phyloP scores from a whole-genome alignment of 2,329 filamentous ascomycete genomes.

The Apiospora pterosperma region DNA sequence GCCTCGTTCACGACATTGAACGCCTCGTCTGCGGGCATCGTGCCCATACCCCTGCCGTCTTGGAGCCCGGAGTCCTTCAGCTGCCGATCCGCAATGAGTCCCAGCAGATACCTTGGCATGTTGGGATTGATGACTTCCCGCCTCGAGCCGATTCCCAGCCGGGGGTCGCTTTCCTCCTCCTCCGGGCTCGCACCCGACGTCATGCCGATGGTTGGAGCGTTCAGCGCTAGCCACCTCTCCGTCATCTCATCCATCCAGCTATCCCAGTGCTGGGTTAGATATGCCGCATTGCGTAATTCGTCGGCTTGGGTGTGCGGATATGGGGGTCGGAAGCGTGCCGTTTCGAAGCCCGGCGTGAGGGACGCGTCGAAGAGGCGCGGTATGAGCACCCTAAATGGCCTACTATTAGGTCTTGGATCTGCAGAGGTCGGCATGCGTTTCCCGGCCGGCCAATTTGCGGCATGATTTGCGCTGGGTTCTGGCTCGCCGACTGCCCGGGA shows the following conservation, averaged over 20 bases:
- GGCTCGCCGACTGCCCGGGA: constrained; percentile 26
- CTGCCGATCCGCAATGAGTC: constrained; percentile 45
- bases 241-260: constrained; percentile 35
- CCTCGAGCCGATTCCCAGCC: constrained; percentile 4
- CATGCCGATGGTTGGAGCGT: constrained; percentile 13
- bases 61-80: constrained; percentile 37
- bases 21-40: constrained; percentile 25
- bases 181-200: constrained; percentile 7
- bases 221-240: constrained; percentile 39
- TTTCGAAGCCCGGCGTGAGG: constrained; percentile 50
- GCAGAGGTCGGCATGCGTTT: constrained; percentile 18
- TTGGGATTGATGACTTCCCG: constrained; percentile 42
- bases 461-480: constrained; percentile 8
- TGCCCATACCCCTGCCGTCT: constrained; percentile 43
- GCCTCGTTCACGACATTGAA: constrained; percentile 41
- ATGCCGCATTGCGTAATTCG: constrained; percentile 51
- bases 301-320: constrained; percentile 45
- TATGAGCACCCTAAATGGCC: constrained; percentile 47
- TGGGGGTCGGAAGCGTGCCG: constrained; percentile 37
- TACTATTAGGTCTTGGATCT: constrained; percentile 19
- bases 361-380: constrained; percentile 52
- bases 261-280: constrained; percentile 51
- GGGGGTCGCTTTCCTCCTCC: constrained; percentile 25
- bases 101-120: constrained; percentile 35
- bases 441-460: constrained; percentile 19